Base-by-base conservation (phyloP, 768 basidiomycete species). In the Podaxis sp. region DNA sequence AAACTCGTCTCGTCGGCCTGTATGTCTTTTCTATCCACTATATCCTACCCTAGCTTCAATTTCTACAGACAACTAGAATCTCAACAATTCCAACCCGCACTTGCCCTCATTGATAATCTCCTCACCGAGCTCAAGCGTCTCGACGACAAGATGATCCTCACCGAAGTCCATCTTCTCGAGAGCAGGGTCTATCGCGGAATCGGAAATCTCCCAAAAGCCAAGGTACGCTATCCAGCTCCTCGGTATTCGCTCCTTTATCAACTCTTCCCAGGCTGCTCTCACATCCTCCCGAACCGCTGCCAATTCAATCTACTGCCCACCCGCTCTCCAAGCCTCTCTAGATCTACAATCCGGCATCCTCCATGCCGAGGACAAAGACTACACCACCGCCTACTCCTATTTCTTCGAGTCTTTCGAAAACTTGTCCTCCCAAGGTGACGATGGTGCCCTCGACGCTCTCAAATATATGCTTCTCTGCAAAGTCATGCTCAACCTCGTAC, bases 401-500 rank as follows among this genome's bases (percentile, higher is more conserved):
- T 98, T 98, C 77, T 94, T 93, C 68, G 96, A 98, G 76, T 89
- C 94, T 2, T 98, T 98, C 66, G 97, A 99, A 75, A 94, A 88
- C 56, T 79, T 94, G 66, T 85, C 86, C 46, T 73, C 86, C 1
- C 90, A 94, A 61, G 94, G 90, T 19, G 89, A 93, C 66, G 83
- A 86, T 46, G 80, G 76, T 0, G 94, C 94, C 0, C 79, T 97
- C 19, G 85, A 83, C 1, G 94, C 94, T 4, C 79, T 99, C 66
- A 98, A 99, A 76, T 98, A 99, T 75, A 97, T 98, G 96, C 81
- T 98, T 15, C 74, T 98, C 50, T 99, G 97, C 76, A 98, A 99
- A 73, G 89, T 99, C 72, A 99, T 99, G 96, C 80, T 98, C 65
- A 94, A 94, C 70, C 74, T 96, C 71, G 96, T 96, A 63, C 66